Base-by-base conservation (phyloP, 2,329 filamentous ascomycete species). In the Esteya vermicola region DNA sequence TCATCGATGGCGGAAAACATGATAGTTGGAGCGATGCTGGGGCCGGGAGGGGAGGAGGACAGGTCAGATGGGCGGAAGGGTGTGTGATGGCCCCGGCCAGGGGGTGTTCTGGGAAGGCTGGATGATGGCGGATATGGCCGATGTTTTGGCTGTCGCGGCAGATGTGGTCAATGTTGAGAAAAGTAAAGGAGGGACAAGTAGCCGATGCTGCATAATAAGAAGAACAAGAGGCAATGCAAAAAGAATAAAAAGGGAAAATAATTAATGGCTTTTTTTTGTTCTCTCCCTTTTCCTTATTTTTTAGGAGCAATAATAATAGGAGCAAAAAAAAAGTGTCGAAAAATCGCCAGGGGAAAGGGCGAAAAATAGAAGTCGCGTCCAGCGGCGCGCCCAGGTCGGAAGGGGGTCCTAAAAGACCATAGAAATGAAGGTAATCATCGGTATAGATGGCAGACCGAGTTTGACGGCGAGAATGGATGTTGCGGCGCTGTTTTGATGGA, bases 1-100 rank as follows among this genome's bases (percentile, higher is more conserved):
- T 83, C 76, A 55, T 82, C 77, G 52, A 70, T 64, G 55, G 67
- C 69, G 48, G 71, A 70, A 47, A 75, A 65, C 53, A 69, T 62
- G 48, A 18, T 36, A 31, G 9, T 14, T 30, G 10, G 18, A 19
- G 9, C 33, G 12, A 7, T 9, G 13, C 6, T 12, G 36, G n/a
- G n/a, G n/a, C n/a, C n/a, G n/a, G n/a, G n/a, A n/a, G n/a, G n/a
- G n/a, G n/a, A n/a, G n/a, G n/a, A n/a, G n/a, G n/a, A n/a, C n/a
- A n/a, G n/a, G n/a, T n/a, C n/a, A n/a, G 34, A 37, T 38, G 40
- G 36, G 30, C 14, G 25, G 28, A 28, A 20, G n/a, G 38, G n/a
- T 10, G 21, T 28, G 27, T 39, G n/a, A n/a, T n/a, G n/a, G n/a
- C n/a, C n/a, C n/a, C n/a, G n/a, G n/a, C n/a, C n/a, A n/a, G n/a